Evolutionary conservation across 371 early-diverging fungal genomes (phyloP).

Genomic region (Mucor indicus): DNA sequence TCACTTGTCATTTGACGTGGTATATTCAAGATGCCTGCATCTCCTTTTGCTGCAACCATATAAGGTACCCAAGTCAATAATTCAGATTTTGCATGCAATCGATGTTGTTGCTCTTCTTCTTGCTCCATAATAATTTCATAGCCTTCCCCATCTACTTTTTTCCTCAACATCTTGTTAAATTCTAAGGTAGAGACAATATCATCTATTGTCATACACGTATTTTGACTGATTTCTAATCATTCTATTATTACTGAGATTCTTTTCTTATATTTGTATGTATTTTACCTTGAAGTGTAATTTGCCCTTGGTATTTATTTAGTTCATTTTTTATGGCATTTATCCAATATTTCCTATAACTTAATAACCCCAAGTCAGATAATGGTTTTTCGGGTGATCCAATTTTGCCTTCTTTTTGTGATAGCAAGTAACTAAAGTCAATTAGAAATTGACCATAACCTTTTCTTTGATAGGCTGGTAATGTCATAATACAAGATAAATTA

Average conservation of each 20-base stretch:
- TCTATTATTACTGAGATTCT: neutral
- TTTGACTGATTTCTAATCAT: conserved; percentile 34
- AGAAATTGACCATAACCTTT: conserved; percentile 95
- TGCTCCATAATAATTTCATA: no score
- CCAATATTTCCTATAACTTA: conserved; percentile 86
- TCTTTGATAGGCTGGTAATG: conserved; percentile 90
- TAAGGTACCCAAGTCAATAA: conserved; percentile 19
- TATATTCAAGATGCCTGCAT: conserved; percentile 23
- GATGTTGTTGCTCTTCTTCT: no score
- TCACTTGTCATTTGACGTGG: conserved; percentile 12
- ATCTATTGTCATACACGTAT: conserved; percentile 69
- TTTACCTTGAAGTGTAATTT: conserved; percentile 57
- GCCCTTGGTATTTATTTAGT: conserved; percentile 83
- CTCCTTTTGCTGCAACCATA: conserved; percentile 13
- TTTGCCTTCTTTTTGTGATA: conserved; percentile 79
- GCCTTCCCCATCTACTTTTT: neutral
- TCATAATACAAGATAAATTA: conserved; percentile 97
- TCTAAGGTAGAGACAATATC: conserved; percentile 76
- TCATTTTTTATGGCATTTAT: conserved; percentile 46
- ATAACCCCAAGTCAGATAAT: conserved; percentile 87
- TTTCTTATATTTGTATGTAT: neutral
- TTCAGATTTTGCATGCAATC: conserved; percentile 13
- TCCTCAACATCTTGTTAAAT: conserved; percentile 42
- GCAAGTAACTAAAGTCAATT: conserved; percentile 92
- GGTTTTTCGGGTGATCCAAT: conserved; percentile 97